Conservation (phyloP, 176 grass and related monocot genomes). For the Raddia distichophylla region DNA sequence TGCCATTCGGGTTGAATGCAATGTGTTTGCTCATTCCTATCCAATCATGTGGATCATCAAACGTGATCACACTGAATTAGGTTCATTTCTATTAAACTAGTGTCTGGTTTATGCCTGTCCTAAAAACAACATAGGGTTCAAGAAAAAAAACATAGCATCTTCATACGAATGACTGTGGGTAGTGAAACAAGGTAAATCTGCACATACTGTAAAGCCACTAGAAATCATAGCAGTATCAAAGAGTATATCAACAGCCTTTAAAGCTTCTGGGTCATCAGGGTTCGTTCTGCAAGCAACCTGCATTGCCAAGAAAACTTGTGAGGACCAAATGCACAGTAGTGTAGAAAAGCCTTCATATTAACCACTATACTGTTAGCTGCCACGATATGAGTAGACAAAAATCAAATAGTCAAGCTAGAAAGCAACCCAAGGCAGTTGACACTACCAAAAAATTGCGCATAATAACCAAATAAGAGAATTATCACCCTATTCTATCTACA, state of each 20-base stretch:
- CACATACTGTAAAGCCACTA: slow-evolving; percentile 89
- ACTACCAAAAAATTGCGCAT: neutral
- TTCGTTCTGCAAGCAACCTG: slow-evolving; percentile 69
- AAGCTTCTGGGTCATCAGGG: slow-evolving; percentile 84
- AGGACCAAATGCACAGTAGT: neutral
- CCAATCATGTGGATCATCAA: neutral
- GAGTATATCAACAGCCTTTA: slow-evolving; percentile 79
- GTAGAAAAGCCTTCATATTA: neutral
- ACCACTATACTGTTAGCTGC: neutral
- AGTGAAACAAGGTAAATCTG: neutral
- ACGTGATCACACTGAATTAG: neutral
- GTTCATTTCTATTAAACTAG: neutral
- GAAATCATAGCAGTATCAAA: slow-evolving; percentile 97
- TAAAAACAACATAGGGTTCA: neutral
- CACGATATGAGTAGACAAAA: neutral
- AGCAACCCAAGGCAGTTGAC: neutral
- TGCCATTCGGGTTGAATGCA: neutral
- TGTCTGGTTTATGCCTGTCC: neutral
- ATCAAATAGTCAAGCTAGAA: neutral
- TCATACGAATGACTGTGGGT: neutral
- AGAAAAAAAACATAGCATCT: neutral
- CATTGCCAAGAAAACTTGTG: slow-evolving; percentile 31
- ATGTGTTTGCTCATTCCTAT: neutral
- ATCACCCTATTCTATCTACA: neutral
- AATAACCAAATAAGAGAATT: neutral